Percentiles rank a stretch among this genome's conserved stretches.
These are phyloP conservation scores for Penicillium cosmopolitanum DNA, from an alignment of 495 filamentous ascomycete genomes.

Conservation along the genomic window DNA sequence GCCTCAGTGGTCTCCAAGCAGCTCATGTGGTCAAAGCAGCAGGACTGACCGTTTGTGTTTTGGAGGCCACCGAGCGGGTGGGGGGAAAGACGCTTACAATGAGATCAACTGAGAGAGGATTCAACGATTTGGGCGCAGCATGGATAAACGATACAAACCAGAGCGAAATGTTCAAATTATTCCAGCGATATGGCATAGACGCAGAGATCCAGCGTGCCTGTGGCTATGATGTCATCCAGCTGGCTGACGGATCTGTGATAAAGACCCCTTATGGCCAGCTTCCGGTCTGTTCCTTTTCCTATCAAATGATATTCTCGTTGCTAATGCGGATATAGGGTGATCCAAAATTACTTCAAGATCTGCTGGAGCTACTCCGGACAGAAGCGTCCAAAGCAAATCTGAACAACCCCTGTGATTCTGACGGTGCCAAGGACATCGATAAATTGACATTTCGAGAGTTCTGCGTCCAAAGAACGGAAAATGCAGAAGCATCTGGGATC, in stretches of 20 bases:
- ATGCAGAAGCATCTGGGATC: not conserved
- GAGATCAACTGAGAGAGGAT: slow-evolving; percentile 26
- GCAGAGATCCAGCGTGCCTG: slow-evolving; percentile 38
- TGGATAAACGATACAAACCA: slow-evolving; percentile 58
- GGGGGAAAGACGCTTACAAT: slow-evolving; percentile 51
- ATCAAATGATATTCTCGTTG: not conserved
- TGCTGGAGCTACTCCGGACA: slow-evolving; percentile 12
- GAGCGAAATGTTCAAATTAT: slow-evolving; percentile 38
- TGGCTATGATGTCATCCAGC: slow-evolving; percentile 34
- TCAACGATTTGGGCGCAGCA: slow-evolving; percentile 50
- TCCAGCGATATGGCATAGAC: slow-evolving; percentile 40
- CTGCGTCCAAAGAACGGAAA: slow-evolving; percentile 1
- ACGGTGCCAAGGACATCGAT: slow-evolving; percentile 11
- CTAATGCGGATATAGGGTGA: slow-evolving; percentile 12
- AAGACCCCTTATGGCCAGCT: slow-evolving; percentile 14
- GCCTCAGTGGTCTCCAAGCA: slow-evolving; percentile 52
- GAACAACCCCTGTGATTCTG: slow-evolving; percentile 9
- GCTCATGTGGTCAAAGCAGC: slow-evolving; percentile 41
- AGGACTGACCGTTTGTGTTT: slow-evolving; percentile 42
- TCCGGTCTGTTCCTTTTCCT: not conserved
- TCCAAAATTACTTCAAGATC: slow-evolving; percentile 6
- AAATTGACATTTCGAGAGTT: slow-evolving; percentile 8
- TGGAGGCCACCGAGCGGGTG: slow-evolving; percentile 51
- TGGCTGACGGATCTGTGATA: slow-evolving; percentile 21
- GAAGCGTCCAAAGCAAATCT: slow-evolving; percentile 11